Evolutionary conservation across 192 early-diverging fungal genomes (phyloP), one percentile per base, ranked within the genome.

Genomic region (Radiomyces spectabilis): DNA sequence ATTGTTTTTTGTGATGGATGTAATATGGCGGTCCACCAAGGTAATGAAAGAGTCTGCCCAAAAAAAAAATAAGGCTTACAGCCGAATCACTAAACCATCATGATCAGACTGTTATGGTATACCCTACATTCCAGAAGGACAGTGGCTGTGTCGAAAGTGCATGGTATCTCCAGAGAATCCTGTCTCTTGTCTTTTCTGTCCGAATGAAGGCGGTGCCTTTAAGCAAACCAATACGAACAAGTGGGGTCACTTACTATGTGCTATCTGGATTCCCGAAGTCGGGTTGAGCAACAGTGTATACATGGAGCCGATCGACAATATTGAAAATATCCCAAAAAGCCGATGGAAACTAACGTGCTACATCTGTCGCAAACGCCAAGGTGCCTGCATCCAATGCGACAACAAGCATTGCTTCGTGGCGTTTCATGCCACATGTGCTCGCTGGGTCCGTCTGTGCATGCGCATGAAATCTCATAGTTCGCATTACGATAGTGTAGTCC

Each of bases 1-100:
- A 99, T 99, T 45, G 97, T 99, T 5, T 99, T 96, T 59, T 99
- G 97, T 75, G 97, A 99, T 70, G 97, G 97, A 0, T 99, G 97
- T 67, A 95, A 99, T 65, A 66, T 99, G 44, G 95, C 95, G 2
- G 97, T 99, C 7, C 97, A 99, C 75, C 97, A 99, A 78, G 85
- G 85, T 87, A 75, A 38, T 41, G 24, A 26, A 39, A 35, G n/a
- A n/a, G n/a, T n/a, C n/a, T n/a, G n/a, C n/a, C n/a, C n/a, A n/a
- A 26, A 5, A 51, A 24, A 41, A 43, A 41, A 27, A 31, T 35
- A 41, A 4, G 1, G 10, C 2, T 12, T 33, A 5, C 18, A 26
- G 2, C 2, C 13, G n/a, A 46, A 26, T 25, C 38, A 37, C 9
- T 35, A 22, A 9, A n/a, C n/a, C n/a, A n/a, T n/a, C 47, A 19